phyloP scores from a whole-genome alignment of 2,329 filamentous ascomycete genomes.

The Penicillium sumatraense region DNA sequence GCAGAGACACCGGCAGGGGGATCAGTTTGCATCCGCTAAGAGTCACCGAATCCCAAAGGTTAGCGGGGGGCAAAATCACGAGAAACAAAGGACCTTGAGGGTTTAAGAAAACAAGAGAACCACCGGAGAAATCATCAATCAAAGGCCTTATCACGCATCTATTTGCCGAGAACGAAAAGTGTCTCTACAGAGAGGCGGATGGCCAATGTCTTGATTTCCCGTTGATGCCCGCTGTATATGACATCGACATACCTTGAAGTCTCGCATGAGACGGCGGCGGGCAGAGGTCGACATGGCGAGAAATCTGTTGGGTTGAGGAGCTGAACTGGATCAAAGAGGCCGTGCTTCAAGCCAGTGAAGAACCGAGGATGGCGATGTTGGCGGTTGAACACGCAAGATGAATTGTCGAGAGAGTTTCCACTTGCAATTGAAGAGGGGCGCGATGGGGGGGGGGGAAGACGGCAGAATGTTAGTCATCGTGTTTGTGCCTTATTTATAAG shows the following conservation, averaged over 20 bases:
- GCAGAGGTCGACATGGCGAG: conserved; percentile 83
- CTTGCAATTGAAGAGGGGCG: conserved; percentile 21
- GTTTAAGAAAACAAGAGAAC: background rate
- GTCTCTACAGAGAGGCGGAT: conserved; percentile 1
- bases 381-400: background rate
- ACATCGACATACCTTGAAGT: conserved; percentile 80
- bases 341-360: background rate
- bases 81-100: background rate
- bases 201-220: conserved; percentile 2
- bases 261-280: conserved; percentile 94
- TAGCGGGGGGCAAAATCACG: conserved; percentile 15
- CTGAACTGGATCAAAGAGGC: background rate
- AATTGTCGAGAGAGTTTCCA: conserved; percentile 1
- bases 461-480: conserved; percentile 13
- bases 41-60: conserved; percentile 13
- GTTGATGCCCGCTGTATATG: background rate
- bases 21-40: conserved; percentile 98
- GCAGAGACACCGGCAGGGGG: conserved; percentile 96
- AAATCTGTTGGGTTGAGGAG: conserved; percentile 11
- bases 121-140: background rate
- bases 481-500: background rate
- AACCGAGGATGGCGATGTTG: background rate
- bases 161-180: background rate
- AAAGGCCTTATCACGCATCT: background rate
- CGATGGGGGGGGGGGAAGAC: background rate